phyloP scores from a whole-genome alignment of 495 filamentous ascomycete species.

The Podospora pseudopauciseta region DNA sequence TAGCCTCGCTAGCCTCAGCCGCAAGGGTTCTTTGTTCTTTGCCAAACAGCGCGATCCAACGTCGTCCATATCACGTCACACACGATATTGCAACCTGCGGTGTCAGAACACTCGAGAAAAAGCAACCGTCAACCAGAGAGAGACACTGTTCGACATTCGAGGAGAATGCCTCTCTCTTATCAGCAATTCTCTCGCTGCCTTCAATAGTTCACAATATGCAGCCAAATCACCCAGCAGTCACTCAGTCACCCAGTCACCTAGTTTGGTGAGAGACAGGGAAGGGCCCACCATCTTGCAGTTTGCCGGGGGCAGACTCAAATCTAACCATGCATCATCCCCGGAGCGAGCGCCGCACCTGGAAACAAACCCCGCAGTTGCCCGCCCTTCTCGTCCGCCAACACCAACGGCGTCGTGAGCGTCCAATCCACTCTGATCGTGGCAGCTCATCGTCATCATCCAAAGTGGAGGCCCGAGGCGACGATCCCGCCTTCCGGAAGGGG shows the following conservation, averaged over 20 bases:
- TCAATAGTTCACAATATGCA: background rate
- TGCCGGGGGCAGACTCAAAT: background rate
- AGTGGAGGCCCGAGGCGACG: background rate
- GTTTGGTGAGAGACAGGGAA: background rate
- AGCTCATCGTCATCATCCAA: background rate
- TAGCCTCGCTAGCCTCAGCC: background rate
- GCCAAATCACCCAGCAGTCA: background rate
- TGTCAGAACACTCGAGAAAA: background rate
- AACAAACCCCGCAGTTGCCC: background rate
- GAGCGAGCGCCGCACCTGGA: background rate
- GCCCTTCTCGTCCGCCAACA: background rate
- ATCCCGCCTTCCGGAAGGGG: background rate
- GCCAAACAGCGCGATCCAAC: background rate
- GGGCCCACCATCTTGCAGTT: background rate
- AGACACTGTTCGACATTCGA: background rate
- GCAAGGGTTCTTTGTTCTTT: background rate
- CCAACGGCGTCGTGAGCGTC: background rate
- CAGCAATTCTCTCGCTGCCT: background rate
- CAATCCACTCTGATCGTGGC: too few relatives aligned
- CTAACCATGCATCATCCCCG: background rate
- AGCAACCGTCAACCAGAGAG: conserved; percentile 3
- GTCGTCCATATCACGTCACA: background rate
- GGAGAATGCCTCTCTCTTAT: background rate
- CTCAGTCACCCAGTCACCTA: too few relatives aligned
- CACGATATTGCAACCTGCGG: background rate